These are phyloP conservation scores for Ottelia alismoides DNA, from an alignment of 106 monocot genomes.

Conservation along the genomic window DNA sequence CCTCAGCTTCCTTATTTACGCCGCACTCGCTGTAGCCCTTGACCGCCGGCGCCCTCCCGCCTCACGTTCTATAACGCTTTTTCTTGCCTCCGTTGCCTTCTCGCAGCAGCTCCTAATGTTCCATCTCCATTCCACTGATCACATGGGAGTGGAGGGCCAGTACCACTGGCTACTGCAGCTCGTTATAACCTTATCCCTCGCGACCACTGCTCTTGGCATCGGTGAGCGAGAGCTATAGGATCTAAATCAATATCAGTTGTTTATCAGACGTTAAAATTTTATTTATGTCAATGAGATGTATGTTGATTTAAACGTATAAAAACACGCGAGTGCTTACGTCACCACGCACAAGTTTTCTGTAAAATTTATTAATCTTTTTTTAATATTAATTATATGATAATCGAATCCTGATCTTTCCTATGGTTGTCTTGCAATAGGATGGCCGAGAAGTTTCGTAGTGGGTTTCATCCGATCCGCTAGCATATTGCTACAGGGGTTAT, in stretches of 20 bases:
- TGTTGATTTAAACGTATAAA: too few species aligned
- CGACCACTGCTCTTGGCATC: constrained; percentile 1
- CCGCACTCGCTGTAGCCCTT: background rate
- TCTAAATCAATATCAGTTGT: too few species aligned
- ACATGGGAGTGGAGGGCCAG: constrained; percentile 8
- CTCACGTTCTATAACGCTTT: background rate
- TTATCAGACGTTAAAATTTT: too few species aligned
- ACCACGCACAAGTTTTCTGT: too few species aligned
- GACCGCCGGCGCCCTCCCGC: background rate
- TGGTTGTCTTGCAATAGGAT: too few species aligned
- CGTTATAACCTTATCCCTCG: background rate
- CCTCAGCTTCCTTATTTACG: constrained; percentile 5
- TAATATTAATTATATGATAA: too few species aligned
- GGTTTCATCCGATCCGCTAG: background rate
- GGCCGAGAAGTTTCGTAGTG: background rate
- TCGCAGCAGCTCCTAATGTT: constrained; percentile 6
- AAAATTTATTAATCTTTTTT: too few species aligned
- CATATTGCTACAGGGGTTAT: constrained; percentile 35
- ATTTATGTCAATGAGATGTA: too few species aligned
- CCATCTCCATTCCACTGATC: constrained; percentile 12
- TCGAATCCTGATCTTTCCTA: too few species aligned
- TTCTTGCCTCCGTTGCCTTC: constrained; percentile 3
- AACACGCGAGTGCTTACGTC: too few species aligned
- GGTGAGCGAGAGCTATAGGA: too few species aligned
- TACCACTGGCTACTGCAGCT: constrained; percentile 11